Base-by-base conservation (phyloP, 768 basidiomycete genomes). In the Trametes coccinea region DNA sequence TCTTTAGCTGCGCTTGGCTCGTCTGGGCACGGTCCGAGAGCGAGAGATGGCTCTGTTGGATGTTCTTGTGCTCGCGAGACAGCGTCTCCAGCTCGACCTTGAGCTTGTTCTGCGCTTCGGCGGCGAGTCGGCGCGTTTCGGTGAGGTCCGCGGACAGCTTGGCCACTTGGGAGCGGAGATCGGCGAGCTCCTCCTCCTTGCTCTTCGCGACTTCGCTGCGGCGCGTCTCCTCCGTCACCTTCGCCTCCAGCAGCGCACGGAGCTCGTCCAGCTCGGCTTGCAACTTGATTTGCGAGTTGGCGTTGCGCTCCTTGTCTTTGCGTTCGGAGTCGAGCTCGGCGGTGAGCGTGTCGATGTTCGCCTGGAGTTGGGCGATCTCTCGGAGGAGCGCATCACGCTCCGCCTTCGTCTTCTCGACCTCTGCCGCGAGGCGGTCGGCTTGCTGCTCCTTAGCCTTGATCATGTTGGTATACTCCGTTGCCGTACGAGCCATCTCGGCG, bases 261-360 rank as follows among this genome's bases (percentile, higher is more conserved):
- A 98, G 79, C 62, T 92, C 89, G 67, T 96, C 95, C 10, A 97
- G 78, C 73, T 97, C 95, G 43, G 80, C 82, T 68, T 92, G 87
- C 2, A 96, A 77, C 68, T 87, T 90, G 30, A 76, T 76, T 30
- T 84, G 85, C 2, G 80, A 75, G 4, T 66, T 66, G 9, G 75
- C 70, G 2, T 77, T 74, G 39, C 81, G 76, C 74, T 87, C 72
- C 43, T 79, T 77, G 50, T 85, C 86, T 34, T 80, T 78, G 58
- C 80, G 85, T 69, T 84, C 84, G 5, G 82, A 82, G 4, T 79
- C 79, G 16, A 89, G 75, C 69, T 94, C 87, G 1, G 80, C 79
- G 8, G 81, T 79, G 39, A 93, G 75, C 0, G 82, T 85, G 53
- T 87, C 87, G 50, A 91, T 78, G 64, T 89, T 83, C 50, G 80